These are phyloP conservation scores for Nymphaea colorata DNA, from an alignment of 164 flowering plant species.

Conservation along the genomic window DNA sequence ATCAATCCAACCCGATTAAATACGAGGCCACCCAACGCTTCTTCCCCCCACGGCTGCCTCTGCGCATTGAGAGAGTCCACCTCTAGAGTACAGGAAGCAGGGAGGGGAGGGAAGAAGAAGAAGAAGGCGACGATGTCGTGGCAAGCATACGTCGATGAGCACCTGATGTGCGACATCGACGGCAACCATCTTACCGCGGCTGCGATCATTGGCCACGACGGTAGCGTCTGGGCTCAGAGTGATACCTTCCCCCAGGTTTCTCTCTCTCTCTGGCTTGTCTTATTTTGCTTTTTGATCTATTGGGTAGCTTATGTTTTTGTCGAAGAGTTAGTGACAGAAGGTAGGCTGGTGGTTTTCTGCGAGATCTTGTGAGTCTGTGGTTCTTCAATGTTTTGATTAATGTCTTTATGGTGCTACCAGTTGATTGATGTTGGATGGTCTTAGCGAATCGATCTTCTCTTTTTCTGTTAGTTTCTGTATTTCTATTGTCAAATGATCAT, in stretches of 20 bases:
- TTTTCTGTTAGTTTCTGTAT: no score
- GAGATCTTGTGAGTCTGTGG: no score
- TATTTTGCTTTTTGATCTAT: not conserved
- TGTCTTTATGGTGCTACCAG: no score
- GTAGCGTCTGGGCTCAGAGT: constrained; percentile 7
- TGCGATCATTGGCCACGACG: constrained; percentile 6
- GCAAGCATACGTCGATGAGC: constrained; percentile 5
- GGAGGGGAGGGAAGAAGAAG: not conserved
- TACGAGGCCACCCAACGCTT: not conserved
- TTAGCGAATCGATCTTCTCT: no score
- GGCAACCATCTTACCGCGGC: constrained; percentile 5
- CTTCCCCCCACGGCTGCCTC: not conserved
- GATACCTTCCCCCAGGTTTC: constrained; percentile 6
- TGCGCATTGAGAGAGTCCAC: no score
- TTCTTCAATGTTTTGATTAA: no score
- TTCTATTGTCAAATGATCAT: no score
- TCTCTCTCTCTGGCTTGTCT: not conserved
- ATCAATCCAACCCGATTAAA: no score
- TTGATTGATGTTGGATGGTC: no score
- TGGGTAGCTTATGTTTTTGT: not conserved
- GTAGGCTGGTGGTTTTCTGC: no score
- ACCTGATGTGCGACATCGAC: constrained; percentile 7
- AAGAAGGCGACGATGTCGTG: constrained; percentile 3
- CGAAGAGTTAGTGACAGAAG: no score
- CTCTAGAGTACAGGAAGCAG: no score